phyloP scores from a whole-genome alignment of 2,329 filamentous ascomycete species.

The Fusarium graminum region DNA sequence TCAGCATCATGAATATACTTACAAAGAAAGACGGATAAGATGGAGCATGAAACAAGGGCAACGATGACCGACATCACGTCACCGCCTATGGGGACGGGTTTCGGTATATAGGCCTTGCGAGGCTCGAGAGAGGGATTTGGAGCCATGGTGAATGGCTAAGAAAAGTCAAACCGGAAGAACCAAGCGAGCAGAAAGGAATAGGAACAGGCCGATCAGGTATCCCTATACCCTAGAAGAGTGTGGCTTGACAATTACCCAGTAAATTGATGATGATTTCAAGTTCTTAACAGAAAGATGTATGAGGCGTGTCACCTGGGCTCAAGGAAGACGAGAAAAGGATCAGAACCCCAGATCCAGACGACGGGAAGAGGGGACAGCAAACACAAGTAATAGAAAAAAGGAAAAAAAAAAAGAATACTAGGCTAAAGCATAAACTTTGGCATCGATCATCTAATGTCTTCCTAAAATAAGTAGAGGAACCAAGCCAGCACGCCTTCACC shows the following conservation, averaged over 20 bases:
- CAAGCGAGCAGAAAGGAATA: not conserved
- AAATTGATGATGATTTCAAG: not conserved
- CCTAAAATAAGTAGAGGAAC: not conserved
- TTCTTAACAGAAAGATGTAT: not conserved
- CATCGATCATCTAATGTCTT: not conserved
- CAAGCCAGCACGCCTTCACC: constrained; percentile 24
- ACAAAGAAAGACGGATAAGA: constrained; percentile 56
- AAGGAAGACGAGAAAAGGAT: not conserved
- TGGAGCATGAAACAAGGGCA: constrained; percentile 52
- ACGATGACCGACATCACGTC: constrained; percentile 55
- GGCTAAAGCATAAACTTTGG: constrained; percentile 35
- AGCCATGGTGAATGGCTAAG: constrained; percentile 20
- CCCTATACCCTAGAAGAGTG: not conserved
- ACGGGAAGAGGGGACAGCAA: not conserved
- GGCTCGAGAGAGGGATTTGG: constrained; percentile 18
- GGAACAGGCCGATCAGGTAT: not conserved
- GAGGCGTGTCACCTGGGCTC: not conserved
- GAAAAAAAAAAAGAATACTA: not conserved
- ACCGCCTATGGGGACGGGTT: constrained; percentile 52
- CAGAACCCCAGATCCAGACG: not conserved
- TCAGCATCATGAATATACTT: constrained; percentile 25
- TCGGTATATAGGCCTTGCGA: constrained; percentile 24
- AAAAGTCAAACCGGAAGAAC: not conserved
- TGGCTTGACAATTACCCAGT: not conserved
- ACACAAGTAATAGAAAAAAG: constrained; percentile 2